Evolutionary conservation across 2,329 filamentous ascomycete genomes (phyloP).

Genomic region (Aureobasidium leucospermi): DNA sequence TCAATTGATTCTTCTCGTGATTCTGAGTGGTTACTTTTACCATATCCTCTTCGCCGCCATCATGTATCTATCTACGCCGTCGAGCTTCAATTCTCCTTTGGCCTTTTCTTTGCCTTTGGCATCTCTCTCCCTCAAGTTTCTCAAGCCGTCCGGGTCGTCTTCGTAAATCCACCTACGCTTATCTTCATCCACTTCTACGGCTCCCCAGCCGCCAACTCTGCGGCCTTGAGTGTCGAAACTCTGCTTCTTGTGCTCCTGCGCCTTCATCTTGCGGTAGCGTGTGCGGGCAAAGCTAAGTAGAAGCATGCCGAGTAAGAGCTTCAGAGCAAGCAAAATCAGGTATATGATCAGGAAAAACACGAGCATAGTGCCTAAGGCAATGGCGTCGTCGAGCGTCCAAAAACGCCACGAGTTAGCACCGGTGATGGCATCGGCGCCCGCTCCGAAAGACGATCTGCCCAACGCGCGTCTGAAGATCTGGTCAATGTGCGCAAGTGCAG

Average conservation of each 20-base stretch:
- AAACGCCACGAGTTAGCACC: conserved; percentile 30
- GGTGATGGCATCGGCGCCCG: conserved; percentile 26
- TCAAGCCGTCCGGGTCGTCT: conserved; percentile 68
- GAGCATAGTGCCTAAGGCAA: conserved; percentile 73
- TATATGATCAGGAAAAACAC: conserved; percentile 80
- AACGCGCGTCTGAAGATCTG: conserved; percentile 68
- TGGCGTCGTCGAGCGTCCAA: conserved; percentile 64
- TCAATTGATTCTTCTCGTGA: no score
- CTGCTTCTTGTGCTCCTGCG: conserved; percentile 45
- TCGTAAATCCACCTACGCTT: conserved; percentile 78
- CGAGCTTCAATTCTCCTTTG: conserved; percentile 49
- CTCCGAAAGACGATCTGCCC: conserved; percentile 62
- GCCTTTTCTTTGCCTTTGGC: conserved; percentile 49
- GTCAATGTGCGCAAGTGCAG: conserved; percentile 73
- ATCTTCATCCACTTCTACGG: conserved; percentile 84
- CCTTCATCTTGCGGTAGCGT: conserved; percentile 75
- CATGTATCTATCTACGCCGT: conserved; percentile 70
- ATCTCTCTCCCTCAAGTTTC: conserved; percentile 52
- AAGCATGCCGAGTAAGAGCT: conserved; percentile 76
- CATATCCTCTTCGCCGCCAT: conserved; percentile 98
- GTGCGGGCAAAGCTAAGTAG: conserved; percentile 72
- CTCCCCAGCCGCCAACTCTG: conserved; percentile 72
- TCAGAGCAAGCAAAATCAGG: conserved; percentile 69
- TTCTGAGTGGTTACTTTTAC: conserved; percentile 40
- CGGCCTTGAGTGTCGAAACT: conserved; percentile 61